A percentile compares a stretch with the other conserved stretches of the same genome.
Conservation (phyloP, 1,139 yeast genomes). For the Geotrichum bryndzae region DNA sequence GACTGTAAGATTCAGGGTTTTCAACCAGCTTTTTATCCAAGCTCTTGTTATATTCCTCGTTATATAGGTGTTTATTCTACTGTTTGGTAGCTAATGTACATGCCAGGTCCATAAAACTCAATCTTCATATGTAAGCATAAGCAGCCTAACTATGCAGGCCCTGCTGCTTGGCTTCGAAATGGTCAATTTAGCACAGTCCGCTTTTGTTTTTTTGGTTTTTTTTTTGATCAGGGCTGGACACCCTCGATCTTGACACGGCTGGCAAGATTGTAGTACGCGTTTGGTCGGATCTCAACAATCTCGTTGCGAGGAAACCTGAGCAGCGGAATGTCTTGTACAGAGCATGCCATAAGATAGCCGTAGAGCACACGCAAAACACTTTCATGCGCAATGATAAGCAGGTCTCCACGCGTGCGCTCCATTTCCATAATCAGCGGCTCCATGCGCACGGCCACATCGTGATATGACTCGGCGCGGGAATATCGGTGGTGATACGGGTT, state of each 20-base stretch:
- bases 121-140: no score
- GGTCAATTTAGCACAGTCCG: no score
- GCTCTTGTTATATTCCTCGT: no score
- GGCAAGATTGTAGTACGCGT: slow-evolving; percentile 78
- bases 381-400: slow-evolving; percentile 88
- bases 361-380: slow-evolving; percentile 81
- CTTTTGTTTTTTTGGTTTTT: background rate
- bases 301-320: slow-evolving; percentile 74
- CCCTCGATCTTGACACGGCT: slow-evolving; percentile 44
- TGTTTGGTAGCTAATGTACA: no score
- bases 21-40: no score
- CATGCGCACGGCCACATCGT: slow-evolving; percentile 88
- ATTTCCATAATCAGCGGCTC: slow-evolving; percentile 90
- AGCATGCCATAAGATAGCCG: slow-evolving; percentile 90
- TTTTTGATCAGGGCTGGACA: slow-evolving; percentile 21
- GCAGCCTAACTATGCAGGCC: no score
- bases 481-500: slow-evolving; percentile 93
- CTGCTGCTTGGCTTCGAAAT: no score
- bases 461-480: slow-evolving; percentile 90
- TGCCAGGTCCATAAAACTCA: no score
- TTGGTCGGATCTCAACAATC: slow-evolving; percentile 78
- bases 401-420: slow-evolving; percentile 85
- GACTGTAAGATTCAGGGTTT: no score
- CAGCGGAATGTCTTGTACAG: slow-evolving; percentile 77
- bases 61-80: no score